These are phyloP conservation scores for Lizanozyma gosingica DNA, from an alignment of 1,139 yeast genomes.

Conservation along the genomic window DNA sequence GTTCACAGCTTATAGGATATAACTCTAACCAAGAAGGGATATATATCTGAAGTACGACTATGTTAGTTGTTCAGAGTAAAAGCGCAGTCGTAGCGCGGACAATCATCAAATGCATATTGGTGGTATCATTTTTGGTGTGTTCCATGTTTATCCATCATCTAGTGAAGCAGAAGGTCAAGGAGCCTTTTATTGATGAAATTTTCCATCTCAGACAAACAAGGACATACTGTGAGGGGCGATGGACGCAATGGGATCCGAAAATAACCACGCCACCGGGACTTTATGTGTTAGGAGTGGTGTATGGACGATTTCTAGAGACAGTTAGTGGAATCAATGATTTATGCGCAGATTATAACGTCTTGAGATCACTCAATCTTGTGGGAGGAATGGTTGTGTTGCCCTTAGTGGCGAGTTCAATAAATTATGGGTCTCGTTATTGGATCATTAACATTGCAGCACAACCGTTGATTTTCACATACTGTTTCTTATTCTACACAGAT, in stretches of 20 bases:
- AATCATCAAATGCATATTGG: not conserved
- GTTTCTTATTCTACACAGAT: constrained; percentile 82
- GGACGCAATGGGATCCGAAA: constrained; percentile 70
- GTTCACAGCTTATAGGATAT: too few species aligned
- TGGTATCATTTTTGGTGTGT: not conserved
- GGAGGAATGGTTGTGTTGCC: constrained; percentile 59
- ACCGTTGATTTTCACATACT: constrained; percentile 69
- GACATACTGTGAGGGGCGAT: constrained; percentile 53
- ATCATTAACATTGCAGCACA: constrained; percentile 42
- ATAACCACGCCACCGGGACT: constrained; percentile 97
- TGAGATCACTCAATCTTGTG: constrained; percentile 51
- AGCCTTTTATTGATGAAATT: constrained; percentile 62
- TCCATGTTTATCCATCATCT: not conserved
- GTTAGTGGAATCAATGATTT: constrained; percentile 13
- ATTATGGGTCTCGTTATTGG: constrained; percentile 22
- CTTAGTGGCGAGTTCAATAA: constrained; percentile 13
- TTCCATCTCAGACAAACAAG: constrained; percentile 81
- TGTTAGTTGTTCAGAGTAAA: not conserved
- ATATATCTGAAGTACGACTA: too few species aligned
- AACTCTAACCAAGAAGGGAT: too few species aligned
- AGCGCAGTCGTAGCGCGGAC: not conserved
- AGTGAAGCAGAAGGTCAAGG: constrained; percentile 14
- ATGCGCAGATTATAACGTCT: constrained; percentile 30
- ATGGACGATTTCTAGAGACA: constrained; percentile 22
- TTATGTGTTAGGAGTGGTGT: constrained; percentile 53